Evolutionary conservation across 2,329 filamentous ascomycete genomes (phyloP), one percentile per base, ranked within the genome.

Genomic region (Cephalotrichum gorgonifer): DNA sequence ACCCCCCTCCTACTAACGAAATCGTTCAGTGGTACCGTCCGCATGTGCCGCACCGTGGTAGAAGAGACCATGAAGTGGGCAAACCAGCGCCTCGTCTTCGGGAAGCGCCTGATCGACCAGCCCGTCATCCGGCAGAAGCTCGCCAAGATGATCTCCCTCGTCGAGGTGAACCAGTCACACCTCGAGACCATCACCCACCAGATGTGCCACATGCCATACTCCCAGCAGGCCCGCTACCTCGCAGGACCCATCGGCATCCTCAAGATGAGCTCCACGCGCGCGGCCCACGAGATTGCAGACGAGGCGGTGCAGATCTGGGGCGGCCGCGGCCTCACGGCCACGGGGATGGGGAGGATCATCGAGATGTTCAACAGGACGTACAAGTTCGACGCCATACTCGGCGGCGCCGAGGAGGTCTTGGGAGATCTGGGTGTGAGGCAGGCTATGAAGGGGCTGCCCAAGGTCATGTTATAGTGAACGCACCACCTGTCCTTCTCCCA

Each of bases 21-120:
- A 33, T 8, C 30, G 8, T 33, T 20, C n/a, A 49, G 71, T 55
- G 79, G 69, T 46, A 79, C 82, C 3, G 74, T 83, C 52, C 81
- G 85, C 46, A 73, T 76, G 65, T 79, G 74, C 48, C 77, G 86
- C 53, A 75, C 76, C 2, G 77, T 91, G 14, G 81, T 88, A 12
- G 87, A 94, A 64, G 88, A 94, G 62, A 91, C 82, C 58, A 70
- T 94, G 54, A 93, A 93, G 64, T 95, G 89, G 88, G 75, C 82
- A 28, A 88, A 93, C 69, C 89, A 95, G 68, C 82, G 88, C 45
- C 73, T 89, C 25, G 86, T 94, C 55, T 93, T 93, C 62, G 80
- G 80, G 61, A 91, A 91, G 72, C 82, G 82, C 26, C 74, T 94
- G 38, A 84, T 91, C 55, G 82, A 88, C 59, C 87, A 94, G 60